Percentiles rank a stretch among this genome's conserved stretches.
Evolutionary conservation across 2,329 filamentous ascomycete genomes (phyloP).

Genomic region (Falciphora oryzae): DNA sequence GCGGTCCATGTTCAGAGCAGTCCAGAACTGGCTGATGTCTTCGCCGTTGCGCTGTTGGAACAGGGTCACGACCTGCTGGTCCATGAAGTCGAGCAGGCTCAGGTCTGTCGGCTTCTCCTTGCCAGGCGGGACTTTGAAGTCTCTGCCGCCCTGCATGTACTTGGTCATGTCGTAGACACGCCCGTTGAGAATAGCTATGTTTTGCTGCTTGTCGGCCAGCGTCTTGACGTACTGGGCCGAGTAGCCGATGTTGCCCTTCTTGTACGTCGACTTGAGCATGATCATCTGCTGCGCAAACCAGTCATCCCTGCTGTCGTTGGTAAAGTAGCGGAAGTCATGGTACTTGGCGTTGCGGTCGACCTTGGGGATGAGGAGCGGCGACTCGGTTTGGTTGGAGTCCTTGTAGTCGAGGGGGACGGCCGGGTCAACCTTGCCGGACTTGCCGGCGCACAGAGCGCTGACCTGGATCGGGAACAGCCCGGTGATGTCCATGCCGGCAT

Average conservation of each 20-base stretch:
- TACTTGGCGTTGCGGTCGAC: conserved; percentile 72
- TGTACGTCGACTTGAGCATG: conserved; percentile 69
- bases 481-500: conserved; percentile 84
- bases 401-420: conserved; percentile 82
- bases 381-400: conserved; percentile 66
- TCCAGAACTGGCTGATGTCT: conserved; percentile 81
- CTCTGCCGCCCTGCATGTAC: conserved; percentile 72
- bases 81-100: conserved; percentile 70
- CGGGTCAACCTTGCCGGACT: conserved; percentile 56
- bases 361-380: conserved; percentile 56
- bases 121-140: conserved; percentile 51
- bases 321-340: conserved; percentile 87
- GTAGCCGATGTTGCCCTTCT: conserved; percentile 84
- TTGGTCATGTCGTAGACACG: conserved; percentile 85
- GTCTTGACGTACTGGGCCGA: conserved; percentile 69
- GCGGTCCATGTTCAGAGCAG: conserved; percentile 55
- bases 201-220: conserved; percentile 59
- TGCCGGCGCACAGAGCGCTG: conserved; percentile 80
- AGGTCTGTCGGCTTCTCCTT: conserved; percentile 36
- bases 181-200: conserved; percentile 72
- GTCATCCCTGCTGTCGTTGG: conserved; percentile 74
- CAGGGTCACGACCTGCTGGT: conserved; percentile 62
- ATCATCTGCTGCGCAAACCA: conserved; percentile 92
- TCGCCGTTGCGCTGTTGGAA: conserved; percentile 71
- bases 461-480: conserved; percentile 90